These are phyloP conservation scores for Tricholoma sp. DNA, from an alignment of 768 basidiomycete species.

Conservation along the genomic window DNA sequence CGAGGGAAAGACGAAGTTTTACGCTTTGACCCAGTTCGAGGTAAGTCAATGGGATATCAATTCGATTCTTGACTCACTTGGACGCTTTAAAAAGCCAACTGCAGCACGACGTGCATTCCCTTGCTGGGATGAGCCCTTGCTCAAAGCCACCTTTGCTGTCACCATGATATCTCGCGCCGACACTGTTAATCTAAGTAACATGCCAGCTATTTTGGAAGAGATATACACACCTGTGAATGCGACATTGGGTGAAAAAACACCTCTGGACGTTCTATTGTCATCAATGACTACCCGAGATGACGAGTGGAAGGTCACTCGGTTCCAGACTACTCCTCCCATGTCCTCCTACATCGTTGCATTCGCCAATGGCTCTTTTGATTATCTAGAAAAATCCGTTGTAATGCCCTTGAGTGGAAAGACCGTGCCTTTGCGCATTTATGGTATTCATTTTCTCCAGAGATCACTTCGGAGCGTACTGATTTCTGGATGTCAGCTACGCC, in stretches of 20 bases:
- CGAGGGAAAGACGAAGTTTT: constrained; percentile 59
- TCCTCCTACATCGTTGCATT: constrained; percentile 87
- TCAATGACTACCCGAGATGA: constrained; percentile 31
- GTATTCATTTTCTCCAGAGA: constrained; percentile 29
- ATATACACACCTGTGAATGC: constrained; percentile 28
- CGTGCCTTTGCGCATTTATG: constrained; percentile 81
- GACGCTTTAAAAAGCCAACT: constrained; percentile 53
- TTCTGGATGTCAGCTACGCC: constrained; percentile 52
- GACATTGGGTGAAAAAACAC: constrained; percentile 21
- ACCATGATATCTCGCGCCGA: constrained; percentile 75
- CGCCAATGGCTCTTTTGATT: constrained; percentile 75
- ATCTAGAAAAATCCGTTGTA: constrained; percentile 69
- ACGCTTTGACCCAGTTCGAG: constrained; percentile 89
- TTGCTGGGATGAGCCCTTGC: constrained; percentile 89
- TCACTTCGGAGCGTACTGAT: neutral
- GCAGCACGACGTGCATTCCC: constrained; percentile 80
- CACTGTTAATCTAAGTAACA: constrained; percentile 82
- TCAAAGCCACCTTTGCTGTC: constrained; percentile 80
- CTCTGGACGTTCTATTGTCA: constrained; percentile 38
- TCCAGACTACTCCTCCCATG: constrained; percentile 80
- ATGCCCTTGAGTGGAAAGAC: constrained; percentile 78
- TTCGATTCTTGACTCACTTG: constrained; percentile 1
- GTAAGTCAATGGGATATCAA: constrained; percentile 25
- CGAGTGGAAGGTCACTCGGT: constrained; percentile 79
- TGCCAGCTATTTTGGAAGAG: constrained; percentile 68